Evolutionary conservation across 345 rosid species (phyloP).

Genomic region (Laguncularia racemosa): DNA sequence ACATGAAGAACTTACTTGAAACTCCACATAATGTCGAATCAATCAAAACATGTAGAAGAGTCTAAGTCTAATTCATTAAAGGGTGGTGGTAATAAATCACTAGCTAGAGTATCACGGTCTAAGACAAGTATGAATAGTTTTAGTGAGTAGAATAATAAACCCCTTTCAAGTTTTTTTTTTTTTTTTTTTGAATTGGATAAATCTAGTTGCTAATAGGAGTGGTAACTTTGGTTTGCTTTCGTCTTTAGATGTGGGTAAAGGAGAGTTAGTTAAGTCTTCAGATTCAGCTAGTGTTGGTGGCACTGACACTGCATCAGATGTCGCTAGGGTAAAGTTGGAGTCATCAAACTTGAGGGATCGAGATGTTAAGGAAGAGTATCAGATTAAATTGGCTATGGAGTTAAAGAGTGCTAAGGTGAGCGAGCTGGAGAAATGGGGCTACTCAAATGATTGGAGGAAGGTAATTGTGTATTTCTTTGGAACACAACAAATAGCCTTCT

Average conservation of each 20-base stretch:
- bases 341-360: conserved; percentile 61
- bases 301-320: conserved; percentile 19
- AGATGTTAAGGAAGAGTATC: conserved; percentile 80
- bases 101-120: conserved; percentile 28
- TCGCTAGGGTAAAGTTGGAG: conserved; percentile 43
- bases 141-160: conserved; percentile 40
- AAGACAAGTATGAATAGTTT: conserved; percentile 24
- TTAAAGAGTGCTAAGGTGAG: conserved; percentile 98
- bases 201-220: conserved; percentile 56
- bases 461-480: conserved; percentile 89
- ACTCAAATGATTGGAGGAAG: conserved; percentile 77
- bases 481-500: conserved; percentile 94
- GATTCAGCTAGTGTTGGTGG: conserved; percentile 35
- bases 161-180: conserved; percentile 66
- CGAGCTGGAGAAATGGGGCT: conserved; percentile 93
- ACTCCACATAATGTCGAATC: conserved; percentile 64
- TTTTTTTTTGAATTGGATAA: conserved; percentile 80
- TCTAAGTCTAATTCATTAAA: conserved; percentile 53
- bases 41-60: conserved; percentile 51
- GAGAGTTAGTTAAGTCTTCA: conserved; percentile 36
- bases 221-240: conserved; percentile 45
- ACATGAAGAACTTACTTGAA: conserved; percentile 84
- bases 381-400: conserved; percentile 86
- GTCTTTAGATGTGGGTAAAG: conserved; percentile 44
- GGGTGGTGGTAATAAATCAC: conserved; percentile 38